A percentile compares a stretch with the other conserved stretches of the same genome.
phyloP scores from a whole-genome alignment of 768 basidiomycete species.

The Rossbeevera mucosa region DNA sequence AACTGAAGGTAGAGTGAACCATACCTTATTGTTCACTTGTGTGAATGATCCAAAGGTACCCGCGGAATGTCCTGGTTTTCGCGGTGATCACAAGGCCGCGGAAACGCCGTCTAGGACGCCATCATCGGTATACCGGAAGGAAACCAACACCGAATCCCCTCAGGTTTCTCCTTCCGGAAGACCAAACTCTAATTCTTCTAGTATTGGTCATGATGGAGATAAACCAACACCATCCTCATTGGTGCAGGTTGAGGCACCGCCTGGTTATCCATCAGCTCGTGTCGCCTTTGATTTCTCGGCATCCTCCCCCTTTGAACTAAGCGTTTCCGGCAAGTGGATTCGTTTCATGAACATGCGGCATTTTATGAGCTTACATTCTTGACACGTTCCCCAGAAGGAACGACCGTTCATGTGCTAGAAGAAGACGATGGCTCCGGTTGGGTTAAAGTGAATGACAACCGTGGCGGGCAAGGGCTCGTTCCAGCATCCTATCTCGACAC shows the following conservation, averaged over 20 bases:
- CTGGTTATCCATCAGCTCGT: constrained; percentile 46
- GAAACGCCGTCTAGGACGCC: constrained; percentile 29
- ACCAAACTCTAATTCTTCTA: constrained; percentile 6
- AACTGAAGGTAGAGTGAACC: constrained; percentile 59
- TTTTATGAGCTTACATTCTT: constrained; percentile 10
- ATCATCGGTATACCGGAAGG: constrained; percentile 32
- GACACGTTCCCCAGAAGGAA: constrained; percentile 47
- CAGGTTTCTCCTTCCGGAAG: constrained; percentile 4
- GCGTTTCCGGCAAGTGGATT: constrained; percentile 49
- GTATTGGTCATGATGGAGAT: constrained; percentile 7
- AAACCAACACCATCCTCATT: constrained; percentile 56
- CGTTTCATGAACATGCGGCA: constrained; percentile 3
- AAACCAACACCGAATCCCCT: constrained; percentile 20
- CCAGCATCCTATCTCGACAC: constrained; percentile 76
- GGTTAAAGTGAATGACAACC: constrained; percentile 65
- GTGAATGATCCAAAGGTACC: constrained; percentile 48
- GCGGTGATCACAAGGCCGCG: constrained; percentile 23
- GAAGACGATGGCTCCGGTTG: constrained; percentile 84
- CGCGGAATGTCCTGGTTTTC: constrained; percentile 53
- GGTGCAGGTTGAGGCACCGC: constrained; percentile 38
- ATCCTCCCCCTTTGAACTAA: constrained; percentile 74
- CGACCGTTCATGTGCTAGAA: constrained; percentile 61
- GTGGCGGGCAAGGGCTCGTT: constrained; percentile 65
- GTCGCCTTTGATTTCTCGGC: constrained; percentile 74
- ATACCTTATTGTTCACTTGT: constrained; percentile 2